These are phyloP conservation scores for Penicillium fimorum DNA, from an alignment of 495 filamentous ascomycete genomes.

Conservation along the genomic window DNA sequence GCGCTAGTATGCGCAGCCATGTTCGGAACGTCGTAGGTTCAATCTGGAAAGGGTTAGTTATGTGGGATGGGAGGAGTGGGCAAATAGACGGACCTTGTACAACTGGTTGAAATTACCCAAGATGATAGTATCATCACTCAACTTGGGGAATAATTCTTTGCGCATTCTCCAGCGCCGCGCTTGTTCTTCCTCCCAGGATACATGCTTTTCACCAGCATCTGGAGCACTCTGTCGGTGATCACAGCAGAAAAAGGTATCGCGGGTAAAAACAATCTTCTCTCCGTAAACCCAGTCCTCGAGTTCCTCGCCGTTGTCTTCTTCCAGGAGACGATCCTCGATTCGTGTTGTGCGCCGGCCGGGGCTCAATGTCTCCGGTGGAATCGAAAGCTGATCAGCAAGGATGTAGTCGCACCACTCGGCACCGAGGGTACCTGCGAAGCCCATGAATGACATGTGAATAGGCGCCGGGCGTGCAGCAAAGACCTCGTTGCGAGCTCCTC, in stretches of 20 bases:
- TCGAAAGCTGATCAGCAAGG: slow-evolving; percentile 82
- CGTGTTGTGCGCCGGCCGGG: slow-evolving; percentile 72
- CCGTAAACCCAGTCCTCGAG: slow-evolving; percentile 86
- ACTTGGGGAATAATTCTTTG: slow-evolving; percentile 84
- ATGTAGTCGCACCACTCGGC: slow-evolving; percentile 99
- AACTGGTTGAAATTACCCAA: slow-evolving; percentile 98
- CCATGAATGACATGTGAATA: slow-evolving; percentile 99
- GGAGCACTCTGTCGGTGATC: slow-evolving; percentile 94
- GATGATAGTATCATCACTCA: slow-evolving; percentile 84
- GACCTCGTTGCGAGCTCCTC: slow-evolving; percentile 94
- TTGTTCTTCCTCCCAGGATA: slow-evolving; percentile 87
- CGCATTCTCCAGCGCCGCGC: slow-evolving; percentile 86
- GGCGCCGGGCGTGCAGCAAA: slow-evolving; percentile 94
- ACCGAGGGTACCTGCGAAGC: slow-evolving; percentile 92
- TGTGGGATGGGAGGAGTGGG: not conserved
- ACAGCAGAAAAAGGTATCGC: slow-evolving; percentile 98
- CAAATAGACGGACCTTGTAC: slow-evolving; percentile 74
- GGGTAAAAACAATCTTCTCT: slow-evolving; percentile 92
- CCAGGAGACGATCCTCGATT: slow-evolving; percentile 67
- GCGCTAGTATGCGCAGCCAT: slow-evolving; percentile 91
- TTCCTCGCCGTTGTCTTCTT: slow-evolving; percentile 64
- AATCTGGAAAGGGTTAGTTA: slow-evolving; percentile 58
- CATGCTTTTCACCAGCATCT: slow-evolving; percentile 57
- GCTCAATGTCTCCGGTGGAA: slow-evolving; percentile 78
- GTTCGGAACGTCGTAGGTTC: slow-evolving; percentile 95